Evolutionary conservation across 306 rosid genomes (phyloP).

Genomic region (Pyrus communis): DNA sequence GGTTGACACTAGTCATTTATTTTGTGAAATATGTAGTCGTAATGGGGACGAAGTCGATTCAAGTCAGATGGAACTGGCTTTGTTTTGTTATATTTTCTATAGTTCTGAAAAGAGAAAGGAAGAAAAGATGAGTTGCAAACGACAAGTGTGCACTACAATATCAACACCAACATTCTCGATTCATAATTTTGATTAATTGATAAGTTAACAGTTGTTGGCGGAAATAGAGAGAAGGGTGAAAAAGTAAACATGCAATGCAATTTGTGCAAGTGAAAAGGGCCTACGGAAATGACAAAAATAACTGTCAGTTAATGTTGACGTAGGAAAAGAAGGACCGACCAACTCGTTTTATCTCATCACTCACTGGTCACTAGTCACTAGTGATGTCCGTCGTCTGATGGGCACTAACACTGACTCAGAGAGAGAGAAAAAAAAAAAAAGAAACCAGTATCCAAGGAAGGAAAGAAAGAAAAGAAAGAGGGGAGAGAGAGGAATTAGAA

Average conservation of each 20-base stretch:
- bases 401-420: too few relatives aligned
- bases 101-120: not conserved
- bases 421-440: too few relatives aligned
- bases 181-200: not conserved
- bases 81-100: not conserved
- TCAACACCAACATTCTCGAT: not conserved
- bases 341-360: too few relatives aligned
- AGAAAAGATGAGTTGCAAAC: not conserved
- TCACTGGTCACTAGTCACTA: too few relatives aligned
- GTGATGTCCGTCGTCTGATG: too few relatives aligned
- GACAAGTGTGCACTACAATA: not conserved
- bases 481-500: not conserved
- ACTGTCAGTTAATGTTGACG: not conserved
- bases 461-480: not conserved
- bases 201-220: not conserved
- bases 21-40: not conserved
- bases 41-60: not conserved
- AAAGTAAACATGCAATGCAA: not conserved
- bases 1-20: not conserved
- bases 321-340: not conserved
- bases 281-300: not conserved
- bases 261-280: not conserved
- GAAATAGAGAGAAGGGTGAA: not conserved
- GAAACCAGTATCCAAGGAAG: too few relatives aligned
- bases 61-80: not conserved